A percentile compares a stretch with the other conserved stretches of the same genome.
phyloP scores from a whole-genome alignment of 2,329 filamentous ascomycete genomes.

The Fusarium cyanostomum region DNA sequence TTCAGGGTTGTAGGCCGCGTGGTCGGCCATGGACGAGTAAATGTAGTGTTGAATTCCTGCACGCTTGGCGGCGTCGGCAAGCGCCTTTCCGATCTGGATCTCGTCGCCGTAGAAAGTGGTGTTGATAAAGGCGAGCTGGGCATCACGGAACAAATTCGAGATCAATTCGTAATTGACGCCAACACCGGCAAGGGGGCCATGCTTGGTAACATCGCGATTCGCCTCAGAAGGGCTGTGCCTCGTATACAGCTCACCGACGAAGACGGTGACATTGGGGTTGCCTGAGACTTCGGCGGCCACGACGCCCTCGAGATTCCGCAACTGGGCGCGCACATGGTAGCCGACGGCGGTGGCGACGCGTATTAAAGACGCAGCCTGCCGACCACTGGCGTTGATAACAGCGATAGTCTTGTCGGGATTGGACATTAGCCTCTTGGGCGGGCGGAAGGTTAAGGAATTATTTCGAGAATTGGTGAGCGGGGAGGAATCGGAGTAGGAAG shows the following conservation, averaged over 20 bases:
- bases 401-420: conserved; percentile 82
- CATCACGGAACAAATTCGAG: conserved; percentile 80
- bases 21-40: conserved; percentile 97
- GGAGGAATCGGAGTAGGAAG: conserved; percentile 69
- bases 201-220: conserved; percentile 72
- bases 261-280: conserved; percentile 77
- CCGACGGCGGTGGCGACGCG: conserved; percentile 93
- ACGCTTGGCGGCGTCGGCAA: conserved; percentile 88
- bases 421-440: conserved; percentile 67
- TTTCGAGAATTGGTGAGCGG: conserved; percentile 64
- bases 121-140: conserved; percentile 95
- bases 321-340: conserved; percentile 90
- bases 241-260: conserved; percentile 72
- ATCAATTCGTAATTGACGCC: conserved; percentile 79
- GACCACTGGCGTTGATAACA: conserved; percentile 94
- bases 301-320: conserved; percentile 85
- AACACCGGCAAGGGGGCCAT: conserved; percentile 68
- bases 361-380: conserved; percentile 94
- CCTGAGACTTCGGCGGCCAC: conserved; percentile 86
- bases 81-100: conserved; percentile 83
- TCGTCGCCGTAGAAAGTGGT: conserved; percentile 98
- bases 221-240: conserved; percentile 60
- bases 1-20: conserved; percentile 76
- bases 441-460: conserved; percentile 69
- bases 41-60: conserved; percentile 90